phyloP scores from a whole-genome alignment of 768 basidiomycete genomes.

The Lactarius quietus region DNA sequence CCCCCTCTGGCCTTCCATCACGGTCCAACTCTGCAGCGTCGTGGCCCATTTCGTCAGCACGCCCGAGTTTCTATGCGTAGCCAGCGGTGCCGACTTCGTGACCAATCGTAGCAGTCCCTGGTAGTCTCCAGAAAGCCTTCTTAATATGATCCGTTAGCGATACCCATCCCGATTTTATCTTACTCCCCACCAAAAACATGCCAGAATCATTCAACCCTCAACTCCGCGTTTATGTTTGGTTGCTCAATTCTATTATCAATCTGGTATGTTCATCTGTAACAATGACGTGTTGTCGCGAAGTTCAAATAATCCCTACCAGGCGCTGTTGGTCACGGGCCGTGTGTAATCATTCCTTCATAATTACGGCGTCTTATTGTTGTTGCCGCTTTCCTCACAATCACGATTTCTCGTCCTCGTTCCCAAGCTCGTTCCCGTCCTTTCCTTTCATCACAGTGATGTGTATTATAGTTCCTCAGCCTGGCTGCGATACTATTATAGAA shows the following conservation, averaged over 20 bases:
- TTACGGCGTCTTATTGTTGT: neutral
- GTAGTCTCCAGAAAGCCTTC: neutral
- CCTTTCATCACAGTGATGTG: neutral
- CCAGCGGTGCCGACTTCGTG: neutral
- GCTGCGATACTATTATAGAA: neutral
- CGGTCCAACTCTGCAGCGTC: constrained; percentile 23
- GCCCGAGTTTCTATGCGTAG: constrained; percentile 3
- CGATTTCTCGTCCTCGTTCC: no score
- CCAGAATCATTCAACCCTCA: neutral
- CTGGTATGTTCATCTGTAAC: constrained; percentile 6
- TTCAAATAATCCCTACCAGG: neutral
- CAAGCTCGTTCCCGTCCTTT: no score
- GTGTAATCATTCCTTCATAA: neutral
- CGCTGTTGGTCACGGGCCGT: neutral
- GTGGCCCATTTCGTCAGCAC: constrained; percentile 7
- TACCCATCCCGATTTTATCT: constrained; percentile 7
- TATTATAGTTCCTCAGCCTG: neutral
- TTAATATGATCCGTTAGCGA: constrained; percentile 6
- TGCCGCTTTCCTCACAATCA: neutral
- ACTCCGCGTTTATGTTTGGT: constrained; percentile 7
- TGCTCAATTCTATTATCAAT: constrained; percentile 26
- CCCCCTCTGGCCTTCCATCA: constrained; percentile 21
- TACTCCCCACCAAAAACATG: neutral
- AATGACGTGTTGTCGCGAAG: neutral
- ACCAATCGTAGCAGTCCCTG: neutral